Evolutionary conservation across 306 rosid genomes (phyloP).

Genomic region (Vicia sativa): DNA sequence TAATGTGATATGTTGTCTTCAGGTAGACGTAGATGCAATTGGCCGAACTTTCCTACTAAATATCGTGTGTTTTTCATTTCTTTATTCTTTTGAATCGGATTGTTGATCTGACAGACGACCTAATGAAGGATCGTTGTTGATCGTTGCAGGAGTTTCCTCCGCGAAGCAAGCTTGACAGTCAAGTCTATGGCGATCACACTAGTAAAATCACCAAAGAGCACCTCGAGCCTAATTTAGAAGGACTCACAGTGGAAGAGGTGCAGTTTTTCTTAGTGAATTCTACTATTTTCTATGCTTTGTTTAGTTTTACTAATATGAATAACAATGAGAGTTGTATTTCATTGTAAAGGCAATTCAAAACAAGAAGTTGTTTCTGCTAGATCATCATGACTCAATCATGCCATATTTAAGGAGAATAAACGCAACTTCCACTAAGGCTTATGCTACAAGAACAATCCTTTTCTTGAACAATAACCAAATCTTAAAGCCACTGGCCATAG

Average conservation of each 20-base stretch:
- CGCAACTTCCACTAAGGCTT: conserved; percentile 55
- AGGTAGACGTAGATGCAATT: background rate
- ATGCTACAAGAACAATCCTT: conserved; percentile 64
- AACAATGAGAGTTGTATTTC: conserved; percentile 16
- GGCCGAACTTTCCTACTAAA: background rate
- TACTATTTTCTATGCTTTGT: background rate
- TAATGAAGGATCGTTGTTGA: conserved; percentile 7
- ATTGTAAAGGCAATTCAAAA: conserved; percentile 57
- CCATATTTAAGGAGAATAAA: conserved; percentile 67
- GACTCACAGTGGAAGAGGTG: conserved; percentile 64
- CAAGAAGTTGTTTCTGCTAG: conserved; percentile 60
- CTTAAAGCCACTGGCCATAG: conserved; percentile 69
- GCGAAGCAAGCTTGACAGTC: conserved; percentile 57
- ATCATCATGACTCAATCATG: conserved; percentile 69
- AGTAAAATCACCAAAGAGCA: conserved; percentile 59
- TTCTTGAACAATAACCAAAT: conserved; percentile 55
- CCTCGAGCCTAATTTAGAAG: conserved; percentile 50
- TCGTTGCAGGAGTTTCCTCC: conserved; percentile 69
- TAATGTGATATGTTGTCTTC: conserved; percentile 44
- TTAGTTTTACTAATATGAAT: background rate
- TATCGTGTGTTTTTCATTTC: background rate
- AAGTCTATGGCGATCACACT: conserved; percentile 63
- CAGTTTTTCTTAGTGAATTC: background rate
- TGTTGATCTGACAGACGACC: background rate
- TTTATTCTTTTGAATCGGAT: background rate